Conservation (phyloP, 306 rosid genomes). For the Cercis canadensis region DNA sequence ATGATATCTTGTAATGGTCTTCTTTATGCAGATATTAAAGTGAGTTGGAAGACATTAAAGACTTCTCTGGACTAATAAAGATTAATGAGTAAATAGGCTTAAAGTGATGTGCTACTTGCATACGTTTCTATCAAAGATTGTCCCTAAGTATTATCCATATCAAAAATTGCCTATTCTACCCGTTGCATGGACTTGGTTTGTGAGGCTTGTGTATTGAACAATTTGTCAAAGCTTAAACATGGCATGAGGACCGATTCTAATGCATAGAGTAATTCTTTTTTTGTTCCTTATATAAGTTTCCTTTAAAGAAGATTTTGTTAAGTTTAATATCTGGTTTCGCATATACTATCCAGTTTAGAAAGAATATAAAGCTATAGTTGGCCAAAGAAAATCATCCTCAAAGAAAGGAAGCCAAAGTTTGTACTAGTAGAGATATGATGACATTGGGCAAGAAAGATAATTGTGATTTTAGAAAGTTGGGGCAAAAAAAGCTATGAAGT, state of each 20-base stretch:
- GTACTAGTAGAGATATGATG: conserved; percentile 84
- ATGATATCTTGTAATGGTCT: conserved; percentile 65
- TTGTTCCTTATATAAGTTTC: conserved; percentile 47
- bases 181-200: conserved; percentile 61
- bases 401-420: conserved; percentile 92
- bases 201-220: conserved; percentile 43
- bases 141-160: conserved; percentile 61
- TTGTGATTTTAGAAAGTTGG: conserved; percentile 90
- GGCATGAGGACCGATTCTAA: conserved; percentile 53
- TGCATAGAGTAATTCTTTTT: conserved; percentile 42
- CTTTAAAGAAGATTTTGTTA: conserved; percentile 57
- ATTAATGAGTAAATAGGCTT: conserved; percentile 74
- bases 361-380: conserved; percentile 99
- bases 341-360: conserved; percentile 96
- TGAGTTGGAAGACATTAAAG: conserved; percentile 83
- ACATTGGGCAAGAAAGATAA: conserved; percentile 90
- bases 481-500: conserved; percentile 96
- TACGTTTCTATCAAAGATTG: conserved; percentile 58
- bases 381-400: conserved; percentile 98
- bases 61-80: conserved; percentile 73
- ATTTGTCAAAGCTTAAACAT: conserved; percentile 39
- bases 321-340: conserved; percentile 95
- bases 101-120: conserved; percentile 74
- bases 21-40: conserved; percentile 94
- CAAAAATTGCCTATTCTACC: conserved; percentile 52